Percentiles rank a stretch among this genome's conserved stretches.
Evolutionary conservation across 495 filamentous ascomycete species (phyloP).

Genomic region (Penicillium turbatum): DNA sequence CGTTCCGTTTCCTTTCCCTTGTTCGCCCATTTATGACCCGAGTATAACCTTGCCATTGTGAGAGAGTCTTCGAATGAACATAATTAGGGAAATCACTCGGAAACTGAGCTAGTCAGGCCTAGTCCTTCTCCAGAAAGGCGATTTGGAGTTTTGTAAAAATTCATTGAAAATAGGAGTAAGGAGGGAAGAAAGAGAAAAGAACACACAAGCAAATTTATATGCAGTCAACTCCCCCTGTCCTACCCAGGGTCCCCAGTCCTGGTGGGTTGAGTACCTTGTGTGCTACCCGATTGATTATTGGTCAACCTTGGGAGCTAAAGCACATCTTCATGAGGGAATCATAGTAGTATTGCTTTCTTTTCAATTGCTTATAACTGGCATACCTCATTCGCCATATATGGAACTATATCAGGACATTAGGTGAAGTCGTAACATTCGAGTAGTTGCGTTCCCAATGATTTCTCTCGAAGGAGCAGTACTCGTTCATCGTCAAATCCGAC

Average conservation of each 20-base stretch:
- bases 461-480: conserved; percentile 79
- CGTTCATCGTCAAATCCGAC: conserved; percentile 93
- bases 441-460: conserved; percentile 59
- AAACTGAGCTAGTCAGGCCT: too few relatives aligned
- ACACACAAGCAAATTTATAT: background rate
- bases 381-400: background rate
- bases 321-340: too few relatives aligned
- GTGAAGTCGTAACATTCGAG: conserved; percentile 93
- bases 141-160: too few relatives aligned
- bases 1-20: too few relatives aligned
- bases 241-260: conserved; percentile 25
- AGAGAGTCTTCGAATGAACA: too few relatives aligned
- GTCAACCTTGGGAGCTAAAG: background rate
- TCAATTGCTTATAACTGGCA: background rate
- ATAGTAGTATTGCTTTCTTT: too few relatives aligned
- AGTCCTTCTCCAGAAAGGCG: too few relatives aligned
- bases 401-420: conserved; percentile 29
- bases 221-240: conserved; percentile 4
- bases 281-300: conserved; percentile 23
- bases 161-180: background rate
- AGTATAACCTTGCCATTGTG: too few relatives aligned
- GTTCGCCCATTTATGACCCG: too few relatives aligned
- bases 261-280: conserved; percentile 27
- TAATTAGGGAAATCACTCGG: too few relatives aligned
- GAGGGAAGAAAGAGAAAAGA: background rate